Evolutionary conservation across 2,329 filamentous ascomycete genomes (phyloP).

Genomic region (Fusarium siculi): DNA sequence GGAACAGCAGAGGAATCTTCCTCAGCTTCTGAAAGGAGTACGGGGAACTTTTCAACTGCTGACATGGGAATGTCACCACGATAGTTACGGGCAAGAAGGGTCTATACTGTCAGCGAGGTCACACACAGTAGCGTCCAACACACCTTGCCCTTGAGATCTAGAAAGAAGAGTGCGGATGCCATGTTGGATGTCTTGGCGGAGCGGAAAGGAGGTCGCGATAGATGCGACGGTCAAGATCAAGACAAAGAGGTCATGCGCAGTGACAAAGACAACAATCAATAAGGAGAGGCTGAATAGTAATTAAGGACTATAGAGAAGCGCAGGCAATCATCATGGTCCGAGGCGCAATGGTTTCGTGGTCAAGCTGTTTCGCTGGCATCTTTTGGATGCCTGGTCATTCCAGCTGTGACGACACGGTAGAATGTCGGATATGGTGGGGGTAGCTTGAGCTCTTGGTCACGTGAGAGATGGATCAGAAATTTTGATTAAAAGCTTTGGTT

Average conservation of each 20-base stretch:
- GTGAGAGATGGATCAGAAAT: constrained; percentile 17
- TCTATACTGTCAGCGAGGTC: constrained; percentile 64
- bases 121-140: constrained; percentile 7
- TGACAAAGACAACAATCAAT: not conserved
- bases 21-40: constrained; percentile 96
- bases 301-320: constrained; percentile 36
- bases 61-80: constrained; percentile 99
- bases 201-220: constrained; percentile 45
- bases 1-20: constrained; percentile 98
- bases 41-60: constrained; percentile 96
- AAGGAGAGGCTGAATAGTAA: constrained; percentile 21
- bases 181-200: constrained; percentile 55
- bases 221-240: constrained; percentile 30
- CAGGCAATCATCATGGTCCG: constrained; percentile 42
- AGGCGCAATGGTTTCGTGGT: constrained; percentile 20
- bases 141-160: constrained; percentile 99
- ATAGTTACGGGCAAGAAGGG: constrained; percentile 97
- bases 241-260: constrained; percentile 28
- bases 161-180: constrained; percentile 98
- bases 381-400: constrained; percentile 39
- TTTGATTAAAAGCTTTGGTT: constrained; percentile 19
- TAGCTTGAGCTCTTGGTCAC: constrained; percentile 30
- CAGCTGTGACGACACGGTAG: constrained; percentile 36
- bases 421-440: constrained; percentile 42
- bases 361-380: constrained; percentile 43